phyloP scores from a whole-genome alignment of 257 asterid species.

The Nicotiana noctiflora region DNA sequence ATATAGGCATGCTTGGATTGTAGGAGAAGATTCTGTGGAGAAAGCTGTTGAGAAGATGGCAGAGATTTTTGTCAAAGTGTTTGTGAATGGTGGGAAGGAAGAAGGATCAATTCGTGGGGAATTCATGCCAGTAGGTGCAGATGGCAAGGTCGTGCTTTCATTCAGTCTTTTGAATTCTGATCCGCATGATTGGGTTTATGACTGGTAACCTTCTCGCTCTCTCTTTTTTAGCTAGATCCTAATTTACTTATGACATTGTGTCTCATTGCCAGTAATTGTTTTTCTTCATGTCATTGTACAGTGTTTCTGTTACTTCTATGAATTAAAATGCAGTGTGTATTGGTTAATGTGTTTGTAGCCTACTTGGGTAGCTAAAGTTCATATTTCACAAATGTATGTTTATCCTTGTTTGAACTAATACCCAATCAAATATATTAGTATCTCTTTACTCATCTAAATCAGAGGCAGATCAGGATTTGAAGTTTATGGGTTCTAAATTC shows the following conservation, averaged over 20 bases:
- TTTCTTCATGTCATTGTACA: neutral
- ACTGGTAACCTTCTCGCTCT: constrained; percentile 42
- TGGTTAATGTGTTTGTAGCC: neutral
- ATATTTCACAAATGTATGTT: neutral
- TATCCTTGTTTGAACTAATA: neutral
- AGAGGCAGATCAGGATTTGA: too few species aligned
- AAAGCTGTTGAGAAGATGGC: constrained; percentile 58
- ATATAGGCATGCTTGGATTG: constrained; percentile 82
- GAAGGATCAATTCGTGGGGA: constrained; percentile 72
- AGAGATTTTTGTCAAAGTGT: constrained; percentile 59
- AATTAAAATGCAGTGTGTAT: neutral
- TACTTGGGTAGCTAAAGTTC: neutral
- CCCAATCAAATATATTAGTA: constrained; percentile 2
- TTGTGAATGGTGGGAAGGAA: constrained; percentile 80
- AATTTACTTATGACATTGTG: neutral
- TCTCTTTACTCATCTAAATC: neutral
- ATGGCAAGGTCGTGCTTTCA: constrained; percentile 87
- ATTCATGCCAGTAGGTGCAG: constrained; percentile 98
- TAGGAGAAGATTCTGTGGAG: constrained; percentile 48
- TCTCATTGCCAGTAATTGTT: neutral
- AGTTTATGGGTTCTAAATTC: too few species aligned
- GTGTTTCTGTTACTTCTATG: neutral
- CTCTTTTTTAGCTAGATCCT: neutral
- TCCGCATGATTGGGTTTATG: constrained; percentile 73
- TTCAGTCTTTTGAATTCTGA: constrained; percentile 89